Evolutionary conservation across 148 eudicot genomes (phyloP).

Genomic region (Vaccinium macrocarpon): DNA sequence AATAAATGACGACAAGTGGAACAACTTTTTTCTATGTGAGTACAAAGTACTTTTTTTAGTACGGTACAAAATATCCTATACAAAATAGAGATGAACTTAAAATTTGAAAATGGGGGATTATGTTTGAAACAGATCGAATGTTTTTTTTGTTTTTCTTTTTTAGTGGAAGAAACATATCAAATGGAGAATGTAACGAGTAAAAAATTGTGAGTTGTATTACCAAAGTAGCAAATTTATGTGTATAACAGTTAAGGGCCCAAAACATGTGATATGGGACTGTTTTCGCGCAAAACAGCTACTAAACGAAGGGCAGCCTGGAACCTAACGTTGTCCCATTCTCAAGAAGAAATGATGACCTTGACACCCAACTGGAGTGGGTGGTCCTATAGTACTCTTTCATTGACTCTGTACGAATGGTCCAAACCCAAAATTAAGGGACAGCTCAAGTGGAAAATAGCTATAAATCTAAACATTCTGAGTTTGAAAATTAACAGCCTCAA

Average conservation of each 20-base stretch:
- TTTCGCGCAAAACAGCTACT: background rate
- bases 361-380: background rate
- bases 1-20: too few species aligned
- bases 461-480: too few species aligned
- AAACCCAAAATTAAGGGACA: background rate
- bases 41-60: too few species aligned
- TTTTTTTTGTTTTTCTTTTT: too few species aligned
- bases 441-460: too few species aligned
- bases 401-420: background rate
- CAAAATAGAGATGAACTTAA: too few species aligned
- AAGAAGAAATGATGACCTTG: background rate
- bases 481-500: too few species aligned
- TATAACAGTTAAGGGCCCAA: background rate
- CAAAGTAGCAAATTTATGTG: background rate
- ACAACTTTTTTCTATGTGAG: too few species aligned
- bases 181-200: background rate
- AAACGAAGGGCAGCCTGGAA: background rate
- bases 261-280: background rate
- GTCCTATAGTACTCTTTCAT: background rate
- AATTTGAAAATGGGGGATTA: too few species aligned
- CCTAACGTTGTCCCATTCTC: background rate
- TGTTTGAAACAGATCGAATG: too few species aligned
- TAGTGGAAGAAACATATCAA: too few species aligned
- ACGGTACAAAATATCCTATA: too few species aligned
- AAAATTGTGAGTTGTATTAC: background rate